phyloP scores from a whole-genome alignment of 441 rosid species.

The Populus trichocarpa region DNA sequence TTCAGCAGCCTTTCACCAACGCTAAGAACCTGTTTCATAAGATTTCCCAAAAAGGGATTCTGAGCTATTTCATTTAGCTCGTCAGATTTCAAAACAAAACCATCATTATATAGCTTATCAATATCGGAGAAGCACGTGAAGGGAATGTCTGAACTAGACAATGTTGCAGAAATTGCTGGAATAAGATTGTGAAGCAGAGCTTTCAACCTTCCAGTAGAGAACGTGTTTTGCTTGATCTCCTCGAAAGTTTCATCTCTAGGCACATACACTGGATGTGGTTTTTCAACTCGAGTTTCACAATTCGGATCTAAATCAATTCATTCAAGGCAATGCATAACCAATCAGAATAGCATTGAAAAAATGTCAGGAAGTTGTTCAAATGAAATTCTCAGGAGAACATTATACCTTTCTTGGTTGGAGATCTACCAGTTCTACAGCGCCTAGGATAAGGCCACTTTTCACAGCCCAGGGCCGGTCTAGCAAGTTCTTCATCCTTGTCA shows the following conservation, averaged over 20 bases:
- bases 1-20: slow-evolving; percentile 59
- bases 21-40: slow-evolving; percentile 47
- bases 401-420: slow-evolving; percentile 57
- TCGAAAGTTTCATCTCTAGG: slow-evolving; percentile 92
- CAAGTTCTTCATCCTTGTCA: slow-evolving; percentile 58
- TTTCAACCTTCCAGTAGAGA: slow-evolving; percentile 81
- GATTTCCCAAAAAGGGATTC: slow-evolving; percentile 28
- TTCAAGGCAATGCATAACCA: slow-evolving; percentile 2
- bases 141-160: slow-evolving; percentile 74
- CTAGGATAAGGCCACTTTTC: slow-evolving; percentile 81
- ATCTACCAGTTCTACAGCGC: slow-evolving; percentile 88
- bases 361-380: background rate
- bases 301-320: slow-evolving; percentile 45
- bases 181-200: slow-evolving; percentile 89
- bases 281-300: slow-evolving; percentile 73
- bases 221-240: slow-evolving; percentile 80
- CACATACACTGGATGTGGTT: slow-evolving; percentile 81
- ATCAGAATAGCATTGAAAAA: background rate
- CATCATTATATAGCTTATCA: slow-evolving; percentile 63
- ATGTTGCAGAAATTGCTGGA: slow-evolving; percentile 72
- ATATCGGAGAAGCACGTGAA: slow-evolving; percentile 91
- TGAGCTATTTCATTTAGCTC: slow-evolving; percentile 25
- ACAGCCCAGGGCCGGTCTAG: slow-evolving; percentile 60
- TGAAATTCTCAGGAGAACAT: background rate
- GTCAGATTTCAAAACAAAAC: slow-evolving; percentile 54